Evolutionary conservation across 208 protist genomes (phyloP).

Genomic region (Leishmania martiniquensis): DNA sequence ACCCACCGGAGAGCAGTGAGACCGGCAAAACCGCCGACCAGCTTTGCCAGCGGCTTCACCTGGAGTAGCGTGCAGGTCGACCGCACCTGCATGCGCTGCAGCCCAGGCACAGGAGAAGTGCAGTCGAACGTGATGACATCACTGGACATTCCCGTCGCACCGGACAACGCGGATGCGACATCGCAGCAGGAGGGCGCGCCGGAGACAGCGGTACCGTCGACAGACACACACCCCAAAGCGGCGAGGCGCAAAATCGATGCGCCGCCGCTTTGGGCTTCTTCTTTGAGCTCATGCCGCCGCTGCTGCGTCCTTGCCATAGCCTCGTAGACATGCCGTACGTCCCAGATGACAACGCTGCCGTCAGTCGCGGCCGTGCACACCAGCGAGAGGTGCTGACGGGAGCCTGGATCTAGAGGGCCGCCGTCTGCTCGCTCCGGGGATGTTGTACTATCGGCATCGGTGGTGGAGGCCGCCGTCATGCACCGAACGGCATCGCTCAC

Average conservation of each 20-base stretch:
- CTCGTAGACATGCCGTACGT: constrained; percentile 79
- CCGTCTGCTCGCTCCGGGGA: neutral
- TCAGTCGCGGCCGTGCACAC: constrained; percentile 87
- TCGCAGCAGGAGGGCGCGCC: neutral
- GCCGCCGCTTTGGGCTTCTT: neutral
- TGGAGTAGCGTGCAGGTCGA: constrained; percentile 80
- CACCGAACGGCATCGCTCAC: constrained; percentile 64
- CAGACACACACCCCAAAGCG: neutral
- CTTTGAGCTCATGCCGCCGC: constrained; percentile 6
- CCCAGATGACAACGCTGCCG: constrained; percentile 85
- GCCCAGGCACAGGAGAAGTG: constrained; percentile 13
- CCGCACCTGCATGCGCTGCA: constrained; percentile 51
- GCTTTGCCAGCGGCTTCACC: constrained; percentile 75
- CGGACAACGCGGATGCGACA: neutral
- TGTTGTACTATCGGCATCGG: neutral
- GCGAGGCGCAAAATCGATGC: neutral
- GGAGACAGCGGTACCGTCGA: neutral
- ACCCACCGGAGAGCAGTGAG: constrained; percentile 79
- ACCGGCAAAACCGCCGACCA: constrained; percentile 81
- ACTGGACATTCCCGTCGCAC: constrained; percentile 19
- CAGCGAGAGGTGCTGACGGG: constrained; percentile 76
- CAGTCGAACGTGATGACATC: constrained; percentile 78
- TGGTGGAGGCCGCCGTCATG: constrained; percentile 27
- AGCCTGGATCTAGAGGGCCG: constrained; percentile 4
- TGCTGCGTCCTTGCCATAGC: constrained; percentile 36